Base-by-base conservation (phyloP, 2,329 filamentous ascomycete genomes). In the Colletotrichum sp. region DNA sequence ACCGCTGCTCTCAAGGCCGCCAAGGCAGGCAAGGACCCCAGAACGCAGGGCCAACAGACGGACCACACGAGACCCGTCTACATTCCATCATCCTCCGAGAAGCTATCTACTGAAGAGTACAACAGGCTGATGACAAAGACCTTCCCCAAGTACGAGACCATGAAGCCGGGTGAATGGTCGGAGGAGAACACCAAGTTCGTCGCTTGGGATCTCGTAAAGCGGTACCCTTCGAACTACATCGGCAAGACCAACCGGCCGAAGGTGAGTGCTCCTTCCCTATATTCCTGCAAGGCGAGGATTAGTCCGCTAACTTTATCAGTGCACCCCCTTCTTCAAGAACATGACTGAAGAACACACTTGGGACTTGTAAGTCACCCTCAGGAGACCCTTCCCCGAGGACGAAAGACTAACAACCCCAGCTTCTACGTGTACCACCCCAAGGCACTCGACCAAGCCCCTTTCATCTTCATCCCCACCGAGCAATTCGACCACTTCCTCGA, bases 401-500 rank as follows among this genome's bases (percentile, higher is more conserved):
- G 12, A 63, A 21, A 6, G 39, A 76, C 78, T 80, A 62, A 80
- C 69, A 32, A 30, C 15, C 18, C 9, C 64, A 95, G 94, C 71
- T 95, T 93, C 83, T 96, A 94, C 82, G 81, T 95, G 44, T 88
- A 92, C 81, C 86, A 90, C 64, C 90, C 91, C 0, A 78, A 81
- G 18, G 82, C 86, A 5, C 78, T 86, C 9, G 84, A 86, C 16
- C 83, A 86, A 34, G 89, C 88, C 67, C 91, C 93, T 2, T 86
- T 94, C 30, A 83, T 96, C 28, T 88, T 98, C 44, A 90, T 98
- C 1, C 91, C 92, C 1, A 91, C 92, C 2, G 79, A 81, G 2
- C 94, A 98, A 82, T 90, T 96, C 44, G 85, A 92, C 74, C 81
- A 86, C 12, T 90, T 97, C 8, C 86, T 98, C 0, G 81, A 88